Base-by-base conservation (phyloP, 305 asterid genomes). In the Fraxinus dipetala region DNA sequence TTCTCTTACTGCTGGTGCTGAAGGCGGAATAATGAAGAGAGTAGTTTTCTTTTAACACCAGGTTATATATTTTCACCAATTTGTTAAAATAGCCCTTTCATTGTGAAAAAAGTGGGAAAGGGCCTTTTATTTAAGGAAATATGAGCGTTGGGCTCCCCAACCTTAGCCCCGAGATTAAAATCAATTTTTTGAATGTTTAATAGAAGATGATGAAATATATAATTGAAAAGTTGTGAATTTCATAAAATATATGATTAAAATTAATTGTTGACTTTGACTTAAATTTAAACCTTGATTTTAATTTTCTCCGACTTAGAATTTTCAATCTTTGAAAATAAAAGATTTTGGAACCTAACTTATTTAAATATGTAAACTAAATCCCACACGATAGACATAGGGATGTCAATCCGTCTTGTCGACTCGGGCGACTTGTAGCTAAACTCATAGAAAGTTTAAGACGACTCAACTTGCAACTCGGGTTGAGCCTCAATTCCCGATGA, bases 1-100 rank as follows among this genome's bases (percentile, higher is more conserved):
- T 78, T 75, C 61, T 48, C 30, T 3, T 0, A 10, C 59, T 11
- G 59, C 77, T 36, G 85, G 87, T 81, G 87, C 81, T 79, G 85
- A 77, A 30, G 28, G 79, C 59, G 43, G 11, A 36, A 61, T 9
- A 9, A 22, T 0, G 14, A 59, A 59, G 14, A 22, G 61, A 6
- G 6, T 3, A 1, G 0, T 5, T 0, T 1, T 13, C 22, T 51
- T 16, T 16, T 0, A n/a, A 54, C 24, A 5, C 8, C 65, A n/a
- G 24, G n/a, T 16, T 54, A 54, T 54, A 51, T 16, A n/a, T n/a
- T 54, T 54, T 48, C 59, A 48, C 20, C 2, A 14, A 14, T 48
- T 48, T 48, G 20, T 14, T 48, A 48, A 48, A 48, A 48, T 14
- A 4, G 20, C 81, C 69, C 54, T 56, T 0, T 82, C 56, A 4